Evolutionary conservation across 139 green algal genomes (phyloP).

Genomic region (Trebouxia sp.): DNA sequence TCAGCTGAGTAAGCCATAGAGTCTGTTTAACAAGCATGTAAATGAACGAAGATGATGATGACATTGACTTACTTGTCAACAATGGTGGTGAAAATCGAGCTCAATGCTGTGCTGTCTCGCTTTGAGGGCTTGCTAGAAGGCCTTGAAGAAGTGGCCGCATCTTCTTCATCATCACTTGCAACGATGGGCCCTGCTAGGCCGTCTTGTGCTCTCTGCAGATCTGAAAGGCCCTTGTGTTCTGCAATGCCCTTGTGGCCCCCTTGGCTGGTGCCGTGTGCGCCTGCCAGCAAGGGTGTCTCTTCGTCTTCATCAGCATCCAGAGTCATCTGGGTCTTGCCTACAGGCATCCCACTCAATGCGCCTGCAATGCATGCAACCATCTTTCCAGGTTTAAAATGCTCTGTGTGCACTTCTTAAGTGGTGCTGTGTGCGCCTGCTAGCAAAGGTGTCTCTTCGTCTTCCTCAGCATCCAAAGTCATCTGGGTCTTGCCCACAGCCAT

Average conservation of each 20-base stretch:
- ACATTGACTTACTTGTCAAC: too few relatives aligned
- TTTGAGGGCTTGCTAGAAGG: too few relatives aligned
- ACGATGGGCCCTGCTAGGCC: neutral
- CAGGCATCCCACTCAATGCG: neutral
- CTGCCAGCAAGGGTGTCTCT: neutral
- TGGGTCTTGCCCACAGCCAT: neutral
- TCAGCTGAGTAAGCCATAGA: too few relatives aligned
- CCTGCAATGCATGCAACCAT: too few relatives aligned
- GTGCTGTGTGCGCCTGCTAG: neutral
- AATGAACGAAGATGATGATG: too few relatives aligned
- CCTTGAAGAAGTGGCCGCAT: too few relatives aligned
- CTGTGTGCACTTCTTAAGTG: neutral
- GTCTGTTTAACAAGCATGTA: too few relatives aligned
- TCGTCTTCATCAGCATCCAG: neutral
- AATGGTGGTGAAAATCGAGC: too few relatives aligned
- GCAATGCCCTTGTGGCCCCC: neutral
- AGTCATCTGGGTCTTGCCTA: conserved; percentile 1
- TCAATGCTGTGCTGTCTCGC: too few relatives aligned
- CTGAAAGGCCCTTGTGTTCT: neutral
- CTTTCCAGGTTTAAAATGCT: neutral
- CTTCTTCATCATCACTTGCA: too few relatives aligned
- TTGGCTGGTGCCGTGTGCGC: neutral
- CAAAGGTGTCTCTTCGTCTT: neutral
- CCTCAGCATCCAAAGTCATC: neutral
- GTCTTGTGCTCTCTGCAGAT: neutral